These are phyloP conservation scores for Torulaspora globosa DNA, from an alignment of 1,139 yeast genomes.

Conservation along the genomic window DNA sequence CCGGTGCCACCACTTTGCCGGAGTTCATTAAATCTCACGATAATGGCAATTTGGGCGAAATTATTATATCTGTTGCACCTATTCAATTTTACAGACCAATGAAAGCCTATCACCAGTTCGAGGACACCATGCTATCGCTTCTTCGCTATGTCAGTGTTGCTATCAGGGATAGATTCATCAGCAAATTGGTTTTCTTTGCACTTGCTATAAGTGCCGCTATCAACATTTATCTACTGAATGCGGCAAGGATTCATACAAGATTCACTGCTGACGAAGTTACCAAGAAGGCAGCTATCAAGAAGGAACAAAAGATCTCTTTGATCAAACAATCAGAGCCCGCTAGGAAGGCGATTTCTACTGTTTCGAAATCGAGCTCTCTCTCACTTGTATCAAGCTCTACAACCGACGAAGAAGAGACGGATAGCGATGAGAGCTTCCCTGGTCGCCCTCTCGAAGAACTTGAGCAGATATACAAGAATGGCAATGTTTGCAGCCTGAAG, in stretches of 20 bases:
- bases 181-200: conserved; percentile 70
- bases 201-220: conserved; percentile 73
- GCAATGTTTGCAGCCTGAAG: conserved; percentile 59
- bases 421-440: conserved; percentile 8
- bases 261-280: conserved; percentile 31
- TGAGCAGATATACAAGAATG: conserved; percentile 59
- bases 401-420: conserved; percentile 15
- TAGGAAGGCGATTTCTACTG: conserved; percentile 3
- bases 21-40: conserved; percentile 23
- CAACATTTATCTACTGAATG: conserved; percentile 79
- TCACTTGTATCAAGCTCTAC: conserved; percentile 8
- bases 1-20: conserved; percentile 23
- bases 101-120: conserved; percentile 58
- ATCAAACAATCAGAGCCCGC: not conserved
- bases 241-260: conserved; percentile 55
- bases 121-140: conserved; percentile 54
- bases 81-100: conserved; percentile 66
- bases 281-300: conserved; percentile 17
- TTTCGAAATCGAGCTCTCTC: conserved; percentile 9
- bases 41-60: conserved; percentile 24
- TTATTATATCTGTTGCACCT: conserved; percentile 65
- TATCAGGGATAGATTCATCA: conserved; percentile 77
- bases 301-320: not conserved
- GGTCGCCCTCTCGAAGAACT: conserved; percentile 57
- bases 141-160: conserved; percentile 61